These are phyloP conservation scores for Papiliotrema nemorosa DNA, from an alignment of 1,284 basidiomycete genomes.

Conservation along the genomic window DNA sequence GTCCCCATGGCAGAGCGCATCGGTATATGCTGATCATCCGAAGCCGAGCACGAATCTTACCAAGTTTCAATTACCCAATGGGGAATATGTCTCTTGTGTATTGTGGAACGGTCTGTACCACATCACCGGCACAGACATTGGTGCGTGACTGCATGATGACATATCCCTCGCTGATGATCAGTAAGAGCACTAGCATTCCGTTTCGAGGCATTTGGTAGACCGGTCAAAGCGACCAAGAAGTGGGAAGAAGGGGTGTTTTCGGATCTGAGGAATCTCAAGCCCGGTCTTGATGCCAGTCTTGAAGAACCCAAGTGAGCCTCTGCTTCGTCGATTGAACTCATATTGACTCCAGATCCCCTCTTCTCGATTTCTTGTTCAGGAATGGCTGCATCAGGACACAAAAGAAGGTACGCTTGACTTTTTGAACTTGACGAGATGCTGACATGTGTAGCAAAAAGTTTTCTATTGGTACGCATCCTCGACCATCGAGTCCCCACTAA, in stretches of 20 bases:
- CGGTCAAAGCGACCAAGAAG: slow-evolving; percentile 44
- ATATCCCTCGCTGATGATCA: slow-evolving; percentile 9
- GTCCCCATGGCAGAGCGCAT: slow-evolving; percentile 14
- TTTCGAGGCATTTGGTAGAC: slow-evolving; percentile 73
- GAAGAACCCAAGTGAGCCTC: slow-evolving; percentile 76
- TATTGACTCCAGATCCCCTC: slow-evolving; percentile 51
- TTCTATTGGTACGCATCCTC: slow-evolving; percentile 71
- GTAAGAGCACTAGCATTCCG: slow-evolving; percentile 83
- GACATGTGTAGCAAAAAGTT: slow-evolving; percentile 30
- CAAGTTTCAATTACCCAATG: slow-evolving; percentile 74
- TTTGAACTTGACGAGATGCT: not conserved
- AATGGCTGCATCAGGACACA: slow-evolving; percentile 92
- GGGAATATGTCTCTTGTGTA: slow-evolving; percentile 83
- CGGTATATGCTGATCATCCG: slow-evolving; percentile 3
- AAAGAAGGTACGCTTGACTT: slow-evolving; percentile 74
- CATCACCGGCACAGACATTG: slow-evolving; percentile 73
- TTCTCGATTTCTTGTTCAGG: slow-evolving; percentile 83
- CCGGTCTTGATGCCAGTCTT: slow-evolving; percentile 79
- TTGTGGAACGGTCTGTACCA: slow-evolving; percentile 85
- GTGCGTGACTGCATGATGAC: slow-evolving; percentile 26
- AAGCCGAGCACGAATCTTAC: slow-evolving; percentile 64
- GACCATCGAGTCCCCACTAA: not conserved
- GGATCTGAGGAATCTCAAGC: slow-evolving; percentile 84
- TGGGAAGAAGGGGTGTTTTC: slow-evolving; percentile 81
- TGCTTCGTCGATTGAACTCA: not conserved